Evolutionary conservation across 495 filamentous ascomycete genomes (phyloP), one percentile per base, ranked within the genome.

Genomic region (Hypomontagnella monticulosa): DNA sequence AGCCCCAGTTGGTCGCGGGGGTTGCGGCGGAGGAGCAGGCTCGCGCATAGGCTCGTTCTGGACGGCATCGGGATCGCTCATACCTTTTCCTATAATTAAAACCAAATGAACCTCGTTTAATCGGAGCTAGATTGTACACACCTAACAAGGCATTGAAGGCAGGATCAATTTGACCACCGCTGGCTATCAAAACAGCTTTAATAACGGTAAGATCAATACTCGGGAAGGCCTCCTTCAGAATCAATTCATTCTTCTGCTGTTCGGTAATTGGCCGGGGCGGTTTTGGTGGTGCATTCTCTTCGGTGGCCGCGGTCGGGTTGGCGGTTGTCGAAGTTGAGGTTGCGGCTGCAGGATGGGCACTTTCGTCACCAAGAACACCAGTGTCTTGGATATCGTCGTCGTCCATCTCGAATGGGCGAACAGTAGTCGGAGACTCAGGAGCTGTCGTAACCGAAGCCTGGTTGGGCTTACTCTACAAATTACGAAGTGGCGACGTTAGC

Each of bases 111-210:
- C 34, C 15, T 50, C 23, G 6, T 6, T 27, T 27, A 6, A 27
- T 16, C n/a, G n/a, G 16, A 23, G 14, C 41, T 20, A 30, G 10
- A 14, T 38, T 30, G 38, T 34, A 58, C 85, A 56, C 78, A 92
- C 92, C 89, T 19, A 99, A 83, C 6, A 99, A 85, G 23, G 96
- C 95, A 79, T 97, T 95, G 80, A 98, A 98, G 37, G 95, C 95
- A 10, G 93, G 91, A 73, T 99, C 95, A 41, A 99, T 87, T 67
- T 89, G 85, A 41, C 92, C 95, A 63, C 89, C 85, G 74, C 94
- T 97, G 7, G 95, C 95, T 10, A 81, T 79, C 56, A 99, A 78
- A 7, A 99, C 91, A 12, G 95, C 95, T 76, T 89, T 96, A 70
- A 98, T 85, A 15, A 99, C 93, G 18, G 85, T 71, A 10, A 80